Evolutionary conservation across 345 rosid genomes (phyloP).

Genomic region (Aethionema arabicum): DNA sequence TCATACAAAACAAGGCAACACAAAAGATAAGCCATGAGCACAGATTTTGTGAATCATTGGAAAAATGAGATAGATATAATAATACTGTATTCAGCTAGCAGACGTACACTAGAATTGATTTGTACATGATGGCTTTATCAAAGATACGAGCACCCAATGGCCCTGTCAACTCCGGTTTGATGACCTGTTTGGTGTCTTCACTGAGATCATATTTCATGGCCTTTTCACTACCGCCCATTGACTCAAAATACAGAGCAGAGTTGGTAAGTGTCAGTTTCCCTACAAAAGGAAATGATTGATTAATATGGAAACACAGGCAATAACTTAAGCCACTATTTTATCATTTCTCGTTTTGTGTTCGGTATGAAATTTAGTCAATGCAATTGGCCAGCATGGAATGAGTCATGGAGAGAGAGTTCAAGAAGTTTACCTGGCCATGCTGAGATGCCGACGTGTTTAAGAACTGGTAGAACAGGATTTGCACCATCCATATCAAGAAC

Average conservation of each 20-base stretch:
- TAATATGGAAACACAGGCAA: constrained; percentile 25
- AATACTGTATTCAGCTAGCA: constrained; percentile 20
- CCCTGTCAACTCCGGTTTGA: constrained; percentile 90
- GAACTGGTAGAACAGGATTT: constrained; percentile 82
- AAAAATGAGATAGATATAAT: constrained; percentile 13
- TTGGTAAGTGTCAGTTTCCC: constrained; percentile 88
- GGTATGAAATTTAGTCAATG: constrained; percentile 1
- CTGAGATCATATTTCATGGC: constrained; percentile 79
- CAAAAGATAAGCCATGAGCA: constrained; percentile 17
- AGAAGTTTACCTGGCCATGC: constrained; percentile 89
- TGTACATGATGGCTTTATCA: constrained; percentile 96
- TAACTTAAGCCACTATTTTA: constrained; percentile 8
- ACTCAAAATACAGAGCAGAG: constrained; percentile 78
- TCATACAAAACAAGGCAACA: constrained; percentile 17
- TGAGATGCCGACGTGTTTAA: constrained; percentile 89
- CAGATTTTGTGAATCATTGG: constrained; percentile 12
- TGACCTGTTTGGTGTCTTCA: constrained; percentile 72
- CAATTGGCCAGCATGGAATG: constrained; percentile 14
- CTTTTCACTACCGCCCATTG: constrained; percentile 90
- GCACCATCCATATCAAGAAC: constrained; percentile 83
- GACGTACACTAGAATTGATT: constrained; percentile 68
- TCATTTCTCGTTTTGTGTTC: constrained; percentile 8
- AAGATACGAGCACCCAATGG: constrained; percentile 95
- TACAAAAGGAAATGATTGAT: constrained; percentile 41
- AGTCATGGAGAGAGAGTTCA: constrained; percentile 23